Base-by-base conservation (phyloP, 371 early-diverging fungal species). In the Entomophthora muscae region DNA sequence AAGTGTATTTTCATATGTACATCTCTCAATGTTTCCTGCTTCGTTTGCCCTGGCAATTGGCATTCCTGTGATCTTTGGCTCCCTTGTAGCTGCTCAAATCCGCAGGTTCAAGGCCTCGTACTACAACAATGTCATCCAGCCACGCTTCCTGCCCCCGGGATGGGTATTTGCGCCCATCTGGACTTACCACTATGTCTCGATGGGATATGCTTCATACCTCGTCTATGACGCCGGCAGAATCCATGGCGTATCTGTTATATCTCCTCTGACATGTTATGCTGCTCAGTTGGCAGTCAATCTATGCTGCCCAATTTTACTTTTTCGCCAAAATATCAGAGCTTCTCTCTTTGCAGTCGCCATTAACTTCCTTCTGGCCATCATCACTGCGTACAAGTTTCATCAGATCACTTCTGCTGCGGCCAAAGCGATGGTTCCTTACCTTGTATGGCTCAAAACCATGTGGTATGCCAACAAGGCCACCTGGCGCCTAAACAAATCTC, bases 401-500 rank as follows among this genome's bases (percentile, higher is more conserved):
- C 1, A 5, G 2, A 59, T 59, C 24, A 59, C 31, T 29, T 27
- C 21, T 2, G 7, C 23, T 23, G 60, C 60, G 21, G 60, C 24
- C 10, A 22, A 32, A 10, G 23, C 42, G 2, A 31, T 32, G 10
- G 24, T 33, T 22, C 60, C 60, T 32, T 59, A 59, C 23, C 10
- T 59, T 2, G 32, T 17, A 33, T 59, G 60, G 60, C 5, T 32
- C 2, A 10, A 33, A 3, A 3, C 23, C 17, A 7, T 51, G 21
- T 32, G 60, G n/a, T 59, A 59, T 29, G 3, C 42, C 42, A 59
- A 59, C 42, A 59, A 59, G 33, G 22, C 10, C 7, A 32, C 42
- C n/a, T 59, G 60, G 60, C 31, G 60, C 17, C 23, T 59, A 22
- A 59, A 59, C 29, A 31, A 57, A n/a, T n/a, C n/a, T n/a, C n/a